Base-by-base conservation (phyloP, 805 yeast species). In the Limtongia smithiae region DNA sequence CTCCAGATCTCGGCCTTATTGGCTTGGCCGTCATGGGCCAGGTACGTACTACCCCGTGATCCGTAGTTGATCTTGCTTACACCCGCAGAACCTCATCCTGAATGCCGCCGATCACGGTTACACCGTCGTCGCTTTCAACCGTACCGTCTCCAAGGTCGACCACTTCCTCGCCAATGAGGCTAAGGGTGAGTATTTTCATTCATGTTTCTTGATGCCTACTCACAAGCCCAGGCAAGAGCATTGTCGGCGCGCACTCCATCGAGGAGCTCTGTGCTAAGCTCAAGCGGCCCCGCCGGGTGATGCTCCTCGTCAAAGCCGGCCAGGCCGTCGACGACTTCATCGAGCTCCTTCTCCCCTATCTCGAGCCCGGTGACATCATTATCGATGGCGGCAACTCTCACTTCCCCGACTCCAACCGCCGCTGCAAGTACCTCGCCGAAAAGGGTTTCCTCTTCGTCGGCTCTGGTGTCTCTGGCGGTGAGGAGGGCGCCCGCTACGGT, bases 11-110 rank as follows among this genome's bases (percentile, higher is more conserved):
- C 72, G 98, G 97, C 74, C 86, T 91, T 71, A 90, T 93, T 68
- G 98, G 98, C 71, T 81, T 91, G 80, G 98, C 98, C 84, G 98
- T 91, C 63, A 91, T 91, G 98, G 98, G 98, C 74, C 95, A 86
- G 58, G 61, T 56, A 50, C 20, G 62, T 33, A 21, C 18, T 7
- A 5, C 2, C 38, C 22, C n/a, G n/a, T 25, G 15, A 33, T 18
- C 25, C 17, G 12, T 37, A 4, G 31, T 22, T 22, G 20, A n/a
- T 18, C 40, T 4, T 18, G 14, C 30, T 22, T 27, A n/a, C 18
- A 30, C 18, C 14, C 17, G 18, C 69, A 71, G 79, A 91, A 91
- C 81, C 78, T 91, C 80, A 88, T 91, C 71, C 80, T 91, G 62
- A 91, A 91, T 74, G 95, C 94, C 67, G 98, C 98, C 63, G 98